A percentile compares a stretch with the other conserved stretches of the same genome.
These are phyloP conservation scores for Eustoma russellianum DNA, from an alignment of 257 asterid genomes.

Conservation along the genomic window DNA sequence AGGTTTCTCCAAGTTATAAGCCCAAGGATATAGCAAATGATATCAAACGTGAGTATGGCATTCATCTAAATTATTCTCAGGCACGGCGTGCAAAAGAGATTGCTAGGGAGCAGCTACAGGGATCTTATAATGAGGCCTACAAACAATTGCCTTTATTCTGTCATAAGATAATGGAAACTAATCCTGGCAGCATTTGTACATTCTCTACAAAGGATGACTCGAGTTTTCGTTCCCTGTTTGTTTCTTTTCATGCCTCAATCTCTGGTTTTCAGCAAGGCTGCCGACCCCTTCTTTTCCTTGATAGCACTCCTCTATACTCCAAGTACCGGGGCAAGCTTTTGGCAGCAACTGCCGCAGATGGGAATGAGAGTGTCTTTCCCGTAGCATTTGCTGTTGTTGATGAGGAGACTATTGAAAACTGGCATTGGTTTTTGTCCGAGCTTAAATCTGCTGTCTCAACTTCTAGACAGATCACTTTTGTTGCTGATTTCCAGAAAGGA, in stretches of 20 bases:
- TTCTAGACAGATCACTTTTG: conserved; percentile 68
- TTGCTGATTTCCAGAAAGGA: conserved; percentile 89
- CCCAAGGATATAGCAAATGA: conserved; percentile 94
- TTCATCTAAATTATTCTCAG: conserved; percentile 91
- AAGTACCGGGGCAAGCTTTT: conserved; percentile 85
- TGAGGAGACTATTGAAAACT: conserved; percentile 82
- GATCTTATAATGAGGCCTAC: conserved; percentile 91
- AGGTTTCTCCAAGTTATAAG: conserved; percentile 76
- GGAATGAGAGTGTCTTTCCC: conserved; percentile 84
- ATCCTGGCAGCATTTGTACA: conserved; percentile 86
- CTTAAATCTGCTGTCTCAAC: conserved; percentile 71
- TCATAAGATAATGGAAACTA: conserved; percentile 79
- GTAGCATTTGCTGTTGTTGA: conserved; percentile 95
- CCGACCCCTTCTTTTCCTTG: conserved; percentile 92
- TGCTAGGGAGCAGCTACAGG: conserved; percentile 98
- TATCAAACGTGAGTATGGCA: conserved; percentile 95
- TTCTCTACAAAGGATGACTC: conserved; percentile 88
- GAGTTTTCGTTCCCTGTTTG: conserved; percentile 73
- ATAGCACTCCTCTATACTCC: conserved; percentile 87
- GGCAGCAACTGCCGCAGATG: conserved; percentile 90
- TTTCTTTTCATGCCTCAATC: conserved; percentile 84
- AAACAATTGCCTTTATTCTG: conserved; percentile 78
- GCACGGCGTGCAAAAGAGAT: conserved; percentile 99
- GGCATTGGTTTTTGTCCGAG: conserved; percentile 93
- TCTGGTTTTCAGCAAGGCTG: conserved; percentile 74